These are phyloP conservation scores for Cordyceps cateniannulata DNA, from an alignment of 2,329 filamentous ascomycete species.

Conservation along the genomic window DNA sequence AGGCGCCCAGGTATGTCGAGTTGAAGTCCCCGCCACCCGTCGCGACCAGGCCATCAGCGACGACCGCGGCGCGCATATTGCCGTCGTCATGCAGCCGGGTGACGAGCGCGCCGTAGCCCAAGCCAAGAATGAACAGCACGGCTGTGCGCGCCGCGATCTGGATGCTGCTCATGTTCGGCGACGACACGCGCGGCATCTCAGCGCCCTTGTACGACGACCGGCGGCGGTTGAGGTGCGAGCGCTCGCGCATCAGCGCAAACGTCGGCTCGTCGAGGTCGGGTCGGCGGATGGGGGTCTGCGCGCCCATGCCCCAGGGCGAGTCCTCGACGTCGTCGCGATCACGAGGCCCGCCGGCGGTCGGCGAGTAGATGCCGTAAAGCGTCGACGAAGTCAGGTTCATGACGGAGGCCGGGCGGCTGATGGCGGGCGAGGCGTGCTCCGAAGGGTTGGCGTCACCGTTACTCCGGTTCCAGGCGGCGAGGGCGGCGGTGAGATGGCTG, in stretches of 20 bases:
- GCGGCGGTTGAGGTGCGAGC: conserved; percentile 28
- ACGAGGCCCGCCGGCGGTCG: conserved; percentile 44
- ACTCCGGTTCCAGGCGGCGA: conserved; percentile 16
- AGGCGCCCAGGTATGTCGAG: conserved; percentile 68
- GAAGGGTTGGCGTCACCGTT: conserved; percentile 10
- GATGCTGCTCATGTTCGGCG: conserved; percentile 26
- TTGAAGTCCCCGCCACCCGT: conserved; percentile 32
- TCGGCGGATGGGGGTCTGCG: conserved; percentile 56
- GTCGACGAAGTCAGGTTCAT: conserved; percentile 86
- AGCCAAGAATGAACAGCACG: conserved; percentile 70
- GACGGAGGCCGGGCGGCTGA: conserved; percentile 68
- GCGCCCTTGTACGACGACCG: conserved; percentile 28
- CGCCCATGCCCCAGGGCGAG: conserved; percentile 74
- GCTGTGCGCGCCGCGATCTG: conserved; percentile 51
- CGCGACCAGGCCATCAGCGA: conserved; percentile 40
- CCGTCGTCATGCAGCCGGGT: conserved; percentile 69
- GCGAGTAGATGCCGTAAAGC: conserved; percentile 83
- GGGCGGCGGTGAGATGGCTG: conserved; percentile 24
- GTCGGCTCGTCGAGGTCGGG: conserved; percentile 38
- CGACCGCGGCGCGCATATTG: conserved; percentile 40
- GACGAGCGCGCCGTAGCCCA: conserved; percentile 77
- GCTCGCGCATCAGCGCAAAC: conserved; percentile 37
- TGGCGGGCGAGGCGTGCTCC: conserved; percentile 24
- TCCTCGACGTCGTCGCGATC: conserved; percentile 50
- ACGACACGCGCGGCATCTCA: conserved; percentile 21